These are phyloP conservation scores for Hortaea werneckii DNA, from an alignment of 2,329 filamentous ascomycete species.

Conservation along the genomic window DNA sequence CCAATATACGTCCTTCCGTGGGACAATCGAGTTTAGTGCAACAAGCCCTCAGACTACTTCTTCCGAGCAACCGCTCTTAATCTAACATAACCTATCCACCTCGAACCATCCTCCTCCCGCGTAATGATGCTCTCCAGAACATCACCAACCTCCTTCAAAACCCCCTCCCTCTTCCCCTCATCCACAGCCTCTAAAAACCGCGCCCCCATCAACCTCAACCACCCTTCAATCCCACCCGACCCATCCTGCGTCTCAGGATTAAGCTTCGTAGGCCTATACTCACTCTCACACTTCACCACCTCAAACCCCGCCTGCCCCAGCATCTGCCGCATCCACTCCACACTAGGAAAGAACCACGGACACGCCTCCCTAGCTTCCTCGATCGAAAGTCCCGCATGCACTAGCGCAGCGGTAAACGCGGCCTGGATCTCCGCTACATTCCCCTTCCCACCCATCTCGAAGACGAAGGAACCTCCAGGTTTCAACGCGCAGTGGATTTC, in stretches of 20 bases:
- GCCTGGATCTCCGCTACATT: slow-evolving; percentile 55
- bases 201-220: slow-evolving; percentile 55
- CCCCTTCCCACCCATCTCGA: slow-evolving; percentile 63
- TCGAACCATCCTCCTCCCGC: slow-evolving; percentile 47
- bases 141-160: slow-evolving; percentile 45
- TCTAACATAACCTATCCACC: slow-evolving; percentile 39
- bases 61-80: slow-evolving; percentile 33
- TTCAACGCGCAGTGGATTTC: slow-evolving; percentile 42
- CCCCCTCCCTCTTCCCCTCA: slow-evolving; percentile 40
- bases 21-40: too few relatives aligned
- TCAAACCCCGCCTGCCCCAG: slow-evolving; percentile 33
- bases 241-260: slow-evolving; percentile 31
- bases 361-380: slow-evolving; percentile 39
- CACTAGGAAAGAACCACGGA: slow-evolving; percentile 66
- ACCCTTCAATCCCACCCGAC: slow-evolving; percentile 48
- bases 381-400: slow-evolving; percentile 41
- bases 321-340: slow-evolving; percentile 42
- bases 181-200: slow-evolving; percentile 45
- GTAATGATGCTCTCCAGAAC: slow-evolving; percentile 46
- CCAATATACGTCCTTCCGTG: too few relatives aligned
- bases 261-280: slow-evolving; percentile 53
- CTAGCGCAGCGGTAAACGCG: slow-evolving; percentile 45
- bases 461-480: slow-evolving; percentile 49
- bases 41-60: slow-evolving; percentile 1
- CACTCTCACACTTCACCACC: slow-evolving; percentile 44